Conservation (phyloP, 208 protist species). For the Crithidia expoeki region DNA sequence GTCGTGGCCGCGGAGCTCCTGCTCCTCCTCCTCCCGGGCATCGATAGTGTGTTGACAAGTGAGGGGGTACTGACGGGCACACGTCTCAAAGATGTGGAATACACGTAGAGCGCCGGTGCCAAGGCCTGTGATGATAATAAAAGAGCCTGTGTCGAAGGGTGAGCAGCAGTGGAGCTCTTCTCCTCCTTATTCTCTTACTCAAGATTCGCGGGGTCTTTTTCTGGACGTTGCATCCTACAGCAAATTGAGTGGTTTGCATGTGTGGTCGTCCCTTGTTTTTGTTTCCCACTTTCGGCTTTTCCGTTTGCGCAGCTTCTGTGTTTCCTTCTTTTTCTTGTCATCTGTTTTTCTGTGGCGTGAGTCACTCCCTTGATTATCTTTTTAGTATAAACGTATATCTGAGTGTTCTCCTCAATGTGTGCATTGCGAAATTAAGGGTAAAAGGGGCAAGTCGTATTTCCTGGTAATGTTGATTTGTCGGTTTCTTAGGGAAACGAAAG, state of each 20-base stretch:
- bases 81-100: neutral
- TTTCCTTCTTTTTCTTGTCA: conserved; percentile 17
- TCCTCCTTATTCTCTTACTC: conserved; percentile 7
- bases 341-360: neutral
- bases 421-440: neutral
- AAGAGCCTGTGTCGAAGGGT: too few species aligned
- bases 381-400: conserved; percentile 8
- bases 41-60: neutral
- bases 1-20: conserved; percentile 15
- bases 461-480: too few species aligned
- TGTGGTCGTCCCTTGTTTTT: too few species aligned
- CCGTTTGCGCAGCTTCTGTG: conserved; percentile 2
- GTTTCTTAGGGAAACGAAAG: too few species aligned
- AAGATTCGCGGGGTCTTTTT: conserved; percentile 3
- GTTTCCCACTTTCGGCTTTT: neutral
- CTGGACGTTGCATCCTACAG: too few species aligned
- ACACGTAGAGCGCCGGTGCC: too few species aligned
- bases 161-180: too few species aligned
- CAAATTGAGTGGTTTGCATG: too few species aligned
- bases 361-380: neutral
- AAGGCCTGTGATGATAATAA: too few species aligned
- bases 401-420: neutral
- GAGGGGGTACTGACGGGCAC: too few species aligned
- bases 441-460: neutral
- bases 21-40: neutral